A percentile compares a stretch with the other conserved stretches of the same genome.
Evolutionary conservation across 345 rosid genomes (phyloP).

Genomic region (Salix exigua): DNA sequence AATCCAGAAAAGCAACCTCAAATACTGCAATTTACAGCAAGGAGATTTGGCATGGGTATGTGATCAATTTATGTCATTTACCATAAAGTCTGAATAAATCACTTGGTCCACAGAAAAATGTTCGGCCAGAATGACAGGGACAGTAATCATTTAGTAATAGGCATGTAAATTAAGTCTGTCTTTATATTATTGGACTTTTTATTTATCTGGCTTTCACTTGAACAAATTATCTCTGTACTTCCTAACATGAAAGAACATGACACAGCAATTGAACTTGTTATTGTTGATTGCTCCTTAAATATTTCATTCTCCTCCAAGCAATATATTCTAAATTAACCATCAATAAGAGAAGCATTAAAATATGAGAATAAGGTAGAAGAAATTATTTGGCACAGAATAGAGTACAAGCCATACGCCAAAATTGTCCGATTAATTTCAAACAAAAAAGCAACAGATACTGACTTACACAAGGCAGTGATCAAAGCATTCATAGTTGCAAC

Average conservation of each 20-base stretch:
- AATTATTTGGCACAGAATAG: not conserved
- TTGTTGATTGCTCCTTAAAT: not conserved
- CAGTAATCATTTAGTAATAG: too few relatives aligned
- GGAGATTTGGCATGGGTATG: not conserved
- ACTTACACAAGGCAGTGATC: slow-evolving; percentile 85
- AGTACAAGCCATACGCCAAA: not conserved
- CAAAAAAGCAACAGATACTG: not conserved
- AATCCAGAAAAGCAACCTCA: not conserved
- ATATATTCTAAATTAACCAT: not conserved
- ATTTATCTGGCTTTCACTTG: not conserved
- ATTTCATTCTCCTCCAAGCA: not conserved
- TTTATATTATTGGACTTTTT: not conserved
- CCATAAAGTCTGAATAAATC: not conserved
- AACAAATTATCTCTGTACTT: not conserved
- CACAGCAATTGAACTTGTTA: not conserved
- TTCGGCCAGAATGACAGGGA: too few relatives aligned
- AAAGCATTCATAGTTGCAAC: slow-evolving; percentile 84
- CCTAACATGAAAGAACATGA: not conserved
- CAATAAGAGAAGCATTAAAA: not conserved
- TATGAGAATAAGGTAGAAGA: not conserved
- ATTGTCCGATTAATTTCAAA: not conserved
- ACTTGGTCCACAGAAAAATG: too few relatives aligned
- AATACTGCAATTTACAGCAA: not conserved
- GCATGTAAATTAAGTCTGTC: not conserved
- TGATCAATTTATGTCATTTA: not conserved